phyloP scores from a whole-genome alignment of 1,139 yeast genomes.

The Blastobotrys indianensis region DNA sequence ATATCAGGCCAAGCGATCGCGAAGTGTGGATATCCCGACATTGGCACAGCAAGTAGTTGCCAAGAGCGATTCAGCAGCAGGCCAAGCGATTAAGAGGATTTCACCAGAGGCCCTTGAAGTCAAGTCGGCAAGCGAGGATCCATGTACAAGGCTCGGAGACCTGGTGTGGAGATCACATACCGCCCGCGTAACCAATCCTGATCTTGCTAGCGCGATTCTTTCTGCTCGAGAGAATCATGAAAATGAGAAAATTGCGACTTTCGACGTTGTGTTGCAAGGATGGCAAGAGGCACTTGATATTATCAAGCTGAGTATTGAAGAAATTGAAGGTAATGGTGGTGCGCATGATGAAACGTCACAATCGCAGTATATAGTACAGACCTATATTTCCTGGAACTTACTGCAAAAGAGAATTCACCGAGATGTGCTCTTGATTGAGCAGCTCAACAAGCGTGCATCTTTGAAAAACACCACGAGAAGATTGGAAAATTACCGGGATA shows the following conservation, averaged over 20 bases:
- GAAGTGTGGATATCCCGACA: conserved; percentile 29
- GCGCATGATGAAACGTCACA: conserved; percentile 49
- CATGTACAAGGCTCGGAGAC: conserved; percentile 28
- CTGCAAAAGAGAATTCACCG: conserved; percentile 65
- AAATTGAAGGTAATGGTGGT: conserved; percentile 38
- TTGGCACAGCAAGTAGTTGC: conserved; percentile 26
- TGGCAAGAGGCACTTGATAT: conserved; percentile 54
- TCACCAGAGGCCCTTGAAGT: conserved; percentile 20
- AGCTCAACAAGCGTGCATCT: conserved; percentile 24
- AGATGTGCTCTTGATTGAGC: conserved; percentile 49
- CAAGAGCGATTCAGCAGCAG: conserved; percentile 15
- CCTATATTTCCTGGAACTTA: conserved; percentile 67
- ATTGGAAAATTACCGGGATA: conserved; percentile 41
- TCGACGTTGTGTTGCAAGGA: conserved; percentile 43
- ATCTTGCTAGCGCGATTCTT: conserved; percentile 55
- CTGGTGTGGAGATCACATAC: conserved; percentile 68
- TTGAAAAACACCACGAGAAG: conserved; percentile 20
- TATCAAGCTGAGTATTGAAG: conserved; percentile 47
- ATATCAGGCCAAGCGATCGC: conserved; percentile 36
- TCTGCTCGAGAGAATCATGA: conserved; percentile 28
- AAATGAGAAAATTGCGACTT: conserved; percentile 29
- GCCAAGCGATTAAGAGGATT: conserved; percentile 16
- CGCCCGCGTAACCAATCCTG: conserved; percentile 67
- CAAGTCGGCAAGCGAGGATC: conserved; percentile 17
- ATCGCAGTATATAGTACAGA: conserved; percentile 65